These are phyloP conservation scores for Phytophthora constricta DNA, from an alignment of 352 stramenopile species.

Conservation along the genomic window DNA sequence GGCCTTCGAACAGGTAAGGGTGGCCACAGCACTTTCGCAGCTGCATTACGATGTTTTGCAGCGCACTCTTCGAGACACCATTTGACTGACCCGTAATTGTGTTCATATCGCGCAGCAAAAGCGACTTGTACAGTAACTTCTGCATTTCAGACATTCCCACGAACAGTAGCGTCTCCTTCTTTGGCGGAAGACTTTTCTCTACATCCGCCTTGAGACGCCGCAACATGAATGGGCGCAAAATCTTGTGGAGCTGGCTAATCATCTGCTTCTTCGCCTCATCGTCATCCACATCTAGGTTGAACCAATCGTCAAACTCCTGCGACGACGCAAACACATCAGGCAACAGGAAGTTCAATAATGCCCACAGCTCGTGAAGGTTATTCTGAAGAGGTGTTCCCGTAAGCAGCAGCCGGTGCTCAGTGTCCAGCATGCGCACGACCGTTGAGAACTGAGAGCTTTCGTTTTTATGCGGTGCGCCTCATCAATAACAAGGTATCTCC, in stretches of 20 bases:
- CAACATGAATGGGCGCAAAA: conserved; percentile 96
- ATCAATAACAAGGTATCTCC: conserved; percentile 90
- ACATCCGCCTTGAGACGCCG: conserved; percentile 98
- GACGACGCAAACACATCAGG: conserved; percentile 93
- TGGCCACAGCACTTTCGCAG: conserved; percentile 91
- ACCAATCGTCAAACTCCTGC: conserved; percentile 90
- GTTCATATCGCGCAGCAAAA: conserved; percentile 96
- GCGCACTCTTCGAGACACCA: conserved; percentile 78
- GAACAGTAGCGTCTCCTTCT: conserved; percentile 97
- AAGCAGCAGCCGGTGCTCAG: conserved; percentile 89
- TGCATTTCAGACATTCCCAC: conserved; percentile 93
- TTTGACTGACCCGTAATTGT: conserved; percentile 73
- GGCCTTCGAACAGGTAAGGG: conserved; percentile 94
- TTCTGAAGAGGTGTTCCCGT: conserved; percentile 96
- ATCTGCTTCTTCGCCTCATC: conserved; percentile 92
- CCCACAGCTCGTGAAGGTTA: conserved; percentile 96
- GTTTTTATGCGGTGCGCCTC: conserved; percentile 92
- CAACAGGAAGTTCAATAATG: conserved; percentile 94
- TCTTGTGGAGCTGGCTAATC: conserved; percentile 90
- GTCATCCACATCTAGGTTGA: conserved; percentile 88
- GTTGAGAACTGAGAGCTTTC: conserved; percentile 89
- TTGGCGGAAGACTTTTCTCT: conserved; percentile 97
- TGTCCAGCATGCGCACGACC: conserved; percentile 85
- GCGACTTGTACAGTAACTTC: conserved; percentile 97
- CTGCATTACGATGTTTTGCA: conserved; percentile 91